Conservation (phyloP, 495 filamentous ascomycete species). For the Lepidopterella palustris region DNA sequence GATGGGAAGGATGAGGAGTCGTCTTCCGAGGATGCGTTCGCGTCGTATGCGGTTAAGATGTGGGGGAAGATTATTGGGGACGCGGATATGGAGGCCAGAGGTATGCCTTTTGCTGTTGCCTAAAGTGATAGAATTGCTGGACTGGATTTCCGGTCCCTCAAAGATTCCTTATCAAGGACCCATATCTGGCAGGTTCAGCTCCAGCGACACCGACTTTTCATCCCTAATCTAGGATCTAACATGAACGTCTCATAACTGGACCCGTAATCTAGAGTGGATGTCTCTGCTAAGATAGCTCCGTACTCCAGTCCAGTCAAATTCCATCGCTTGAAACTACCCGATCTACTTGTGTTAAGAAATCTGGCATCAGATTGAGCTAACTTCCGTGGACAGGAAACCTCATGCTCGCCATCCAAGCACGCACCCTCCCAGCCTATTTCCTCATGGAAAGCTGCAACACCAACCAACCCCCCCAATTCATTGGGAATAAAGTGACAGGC, state of each 20-base stretch:
- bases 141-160: too few species aligned
- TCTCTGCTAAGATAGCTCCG: neutral
- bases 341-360: too few species aligned
- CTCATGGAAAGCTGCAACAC: conserved; percentile 62
- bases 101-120: too few species aligned
- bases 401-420: conserved; percentile 9
- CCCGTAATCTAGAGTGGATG: too few species aligned
- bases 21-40: conserved; percentile 81
- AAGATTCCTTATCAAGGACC: too few species aligned
- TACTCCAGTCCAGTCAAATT: neutral
- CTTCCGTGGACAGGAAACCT: neutral
- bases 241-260: too few species aligned
- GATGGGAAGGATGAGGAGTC: conserved; percentile 93
- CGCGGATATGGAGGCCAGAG: conserved; percentile 73
- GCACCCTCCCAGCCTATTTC: conserved; percentile 53
- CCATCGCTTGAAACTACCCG: neutral
- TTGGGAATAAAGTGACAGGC: conserved; percentile 77
- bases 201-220: too few species aligned
- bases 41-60: conserved; percentile 79
- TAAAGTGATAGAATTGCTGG: too few species aligned
- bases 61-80: conserved; percentile 77
- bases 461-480: conserved; percentile 70
- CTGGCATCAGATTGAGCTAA: neutral
- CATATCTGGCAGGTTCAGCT: too few species aligned
- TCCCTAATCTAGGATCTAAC: too few species aligned